Evolutionary conservation across 78 protist genomes (phyloP), one percentile per base, ranked within the genome.

Genomic region (Dictyostelium capitatum): DNA sequence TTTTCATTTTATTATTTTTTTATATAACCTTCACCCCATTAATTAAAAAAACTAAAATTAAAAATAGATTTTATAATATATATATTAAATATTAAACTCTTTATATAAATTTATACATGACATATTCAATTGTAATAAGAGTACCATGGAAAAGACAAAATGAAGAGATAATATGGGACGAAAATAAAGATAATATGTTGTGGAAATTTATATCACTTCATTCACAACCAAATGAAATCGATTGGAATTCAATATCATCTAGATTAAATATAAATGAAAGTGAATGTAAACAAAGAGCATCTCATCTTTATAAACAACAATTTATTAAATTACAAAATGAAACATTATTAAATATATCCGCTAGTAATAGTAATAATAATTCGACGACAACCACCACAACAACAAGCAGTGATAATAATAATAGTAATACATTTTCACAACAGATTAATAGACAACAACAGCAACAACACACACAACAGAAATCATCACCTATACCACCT

Each of bases 261-360:
- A 51, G 81, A 75, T 75, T 75, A 48, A 48, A 75, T 75, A 48
- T 75, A n/a, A 25, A 20, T n/a, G 81, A 75, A 53, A 75, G 46
- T 48, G 64, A 75, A 53, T 75, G 81, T 50, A 75, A 75, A 75
- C n/a, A 48, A 43, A 75, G 81, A 48, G 81, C 81, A 20, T 75
- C 81, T n/a, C 62, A 75, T 75, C 41, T 75, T 25, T 75, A 75
- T 25, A 75, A 75, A 50, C 81, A 75, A 75, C 81, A 75, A 41
- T 75, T 75, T 75, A 48, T 75, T 14, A 75, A 75, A 48, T 48
- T 75, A 48, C 81, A 75, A 75, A 75, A 50, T 23, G 81, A 75
- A 25, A 25, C 81, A 10, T 48, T 75, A 25, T 25, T 72, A 72
- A 72, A 72, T 15, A 48, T 46, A 7, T 48, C 81, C 11, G 28